Percentiles rank a stretch among this genome's conserved stretches.
These are phyloP conservation scores for Chalara sp. DNA, from an alignment of 2,329 filamentous ascomycete species.

Conservation along the genomic window DNA sequence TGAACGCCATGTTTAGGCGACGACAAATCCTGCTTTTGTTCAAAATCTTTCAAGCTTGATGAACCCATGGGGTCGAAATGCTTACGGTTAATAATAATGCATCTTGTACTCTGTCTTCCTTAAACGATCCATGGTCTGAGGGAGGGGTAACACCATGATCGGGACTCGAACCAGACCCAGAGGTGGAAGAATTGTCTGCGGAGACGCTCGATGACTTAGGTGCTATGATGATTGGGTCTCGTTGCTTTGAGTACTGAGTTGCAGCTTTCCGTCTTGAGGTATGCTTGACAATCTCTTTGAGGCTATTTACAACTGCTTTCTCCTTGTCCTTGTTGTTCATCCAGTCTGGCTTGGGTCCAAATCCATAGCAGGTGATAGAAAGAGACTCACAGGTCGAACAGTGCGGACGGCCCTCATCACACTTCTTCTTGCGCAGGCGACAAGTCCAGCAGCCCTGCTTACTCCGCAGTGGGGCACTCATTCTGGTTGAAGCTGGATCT, in stretches of 20 bases:
- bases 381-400: constrained; percentile 48
- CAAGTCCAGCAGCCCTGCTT: constrained; percentile 54
- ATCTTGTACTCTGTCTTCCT: constrained; percentile 2
- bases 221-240: constrained; percentile 10
- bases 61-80: not conserved
- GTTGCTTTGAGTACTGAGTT: constrained; percentile 5
- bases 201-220: constrained; percentile 8
- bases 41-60: not conserved
- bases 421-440: constrained; percentile 58
- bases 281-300: constrained; percentile 1
- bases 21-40: constrained; percentile 1
- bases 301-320: not conserved
- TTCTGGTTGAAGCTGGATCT: not conserved
- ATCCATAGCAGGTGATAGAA: constrained; percentile 48
- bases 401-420: constrained; percentile 52
- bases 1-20: not conserved
- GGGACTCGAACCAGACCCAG: constrained; percentile 3
- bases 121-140: constrained; percentile 1
- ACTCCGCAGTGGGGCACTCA: constrained; percentile 5
- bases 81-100: not conserved
- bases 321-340: constrained; percentile 6
- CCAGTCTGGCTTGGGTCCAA: constrained; percentile 29
- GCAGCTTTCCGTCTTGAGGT: not conserved
- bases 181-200: constrained; percentile 5
- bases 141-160: not conserved